Evolutionary conservation across 345 rosid genomes (phyloP), one percentile per base, ranked within the genome.

Genomic region (Sisymbrium altissimum): DNA sequence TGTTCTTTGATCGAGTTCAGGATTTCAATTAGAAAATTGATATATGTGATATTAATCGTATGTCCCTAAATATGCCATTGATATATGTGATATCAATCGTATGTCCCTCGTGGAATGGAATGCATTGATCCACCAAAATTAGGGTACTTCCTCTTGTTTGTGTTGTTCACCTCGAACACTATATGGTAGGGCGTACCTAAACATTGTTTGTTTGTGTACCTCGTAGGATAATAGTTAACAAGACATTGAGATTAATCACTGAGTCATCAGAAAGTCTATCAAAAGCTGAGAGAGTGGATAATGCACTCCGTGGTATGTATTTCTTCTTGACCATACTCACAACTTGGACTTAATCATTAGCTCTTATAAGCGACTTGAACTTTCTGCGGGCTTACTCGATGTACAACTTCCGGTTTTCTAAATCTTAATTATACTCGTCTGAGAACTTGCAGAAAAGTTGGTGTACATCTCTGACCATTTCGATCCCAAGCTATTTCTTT

Each of bases 91-190:
- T 35, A 94, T 94, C 90, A 85, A 72, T 91, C 98, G 7, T 72
- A n/a, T n/a, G n/a, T 94, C 29, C 97, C 96, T 78, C 96, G 93
- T 46, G 97, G 98, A 54, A 84, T 89, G 95, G 98, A 94, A 72
- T 94, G 95, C 61, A 77, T 94, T 74, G 98, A 94, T 83, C 98
- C 98, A 14, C 84, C 91, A 32, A 97, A 97, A 50, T 38, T 89
- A 74, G 98, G 98, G 98, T 93, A 85, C 78, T 49, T 52, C 0
- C 66, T 40, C 38, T 44, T 30, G 3, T 44, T 41, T 43, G 38
- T 55, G 30, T 55, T 57, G 36, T 62, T 67, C 33, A 57, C 60
- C n/a, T 64, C 13, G 49, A 21, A 21, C 55, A 10, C 10, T 49
- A 36, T 61, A 25, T 33, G 36, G 33, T 27, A 11, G 41, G 43